Conservation (phyloP, 495 filamentous ascomycete genomes). For the Cairneyella variabilis region DNA sequence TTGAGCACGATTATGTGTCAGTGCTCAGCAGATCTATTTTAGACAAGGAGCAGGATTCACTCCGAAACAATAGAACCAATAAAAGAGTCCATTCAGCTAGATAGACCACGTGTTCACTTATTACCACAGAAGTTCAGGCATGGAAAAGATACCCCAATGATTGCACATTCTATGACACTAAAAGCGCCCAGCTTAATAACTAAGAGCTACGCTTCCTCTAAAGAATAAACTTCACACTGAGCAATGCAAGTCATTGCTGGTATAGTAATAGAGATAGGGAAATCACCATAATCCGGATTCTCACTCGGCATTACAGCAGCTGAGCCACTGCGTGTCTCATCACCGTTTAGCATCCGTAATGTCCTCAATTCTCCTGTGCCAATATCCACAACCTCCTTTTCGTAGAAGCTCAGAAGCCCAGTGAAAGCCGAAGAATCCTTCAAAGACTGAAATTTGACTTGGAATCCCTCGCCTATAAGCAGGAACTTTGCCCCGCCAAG, state of each 20-base stretch:
- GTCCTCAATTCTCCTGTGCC: conserved; percentile 35
- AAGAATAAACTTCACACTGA: conserved; percentile 7
- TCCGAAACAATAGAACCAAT: too few species aligned
- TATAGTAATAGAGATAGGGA: conserved; percentile 44
- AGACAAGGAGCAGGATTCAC: too few species aligned
- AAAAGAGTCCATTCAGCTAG: too few species aligned
- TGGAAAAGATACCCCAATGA: too few species aligned
- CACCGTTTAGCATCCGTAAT: conserved; percentile 40
- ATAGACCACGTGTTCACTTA: too few species aligned
- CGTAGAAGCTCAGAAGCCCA: conserved; percentile 39
- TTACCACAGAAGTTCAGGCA: too few species aligned
- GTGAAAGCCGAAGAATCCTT: conserved; percentile 33
- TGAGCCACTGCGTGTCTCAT: conserved; percentile 45
- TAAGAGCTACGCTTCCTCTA: too few species aligned
- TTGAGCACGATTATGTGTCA: too few species aligned
- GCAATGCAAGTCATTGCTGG: conserved; percentile 46
- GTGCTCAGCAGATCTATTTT: too few species aligned
- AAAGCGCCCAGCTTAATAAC: too few species aligned
- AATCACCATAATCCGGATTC: conserved; percentile 47
- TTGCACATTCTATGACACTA: too few species aligned
- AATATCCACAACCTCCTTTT: conserved; percentile 36
- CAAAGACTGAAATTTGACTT: conserved; percentile 31
- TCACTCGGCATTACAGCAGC: conserved; percentile 47
- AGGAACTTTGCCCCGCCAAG: conserved; percentile 36
- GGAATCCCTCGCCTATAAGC: conserved; percentile 45